Evolutionary conservation across 192 early-diverging fungal species (phyloP), one percentile per base, ranked within the genome.

Genomic region (Allomyces javanicus): DNA sequence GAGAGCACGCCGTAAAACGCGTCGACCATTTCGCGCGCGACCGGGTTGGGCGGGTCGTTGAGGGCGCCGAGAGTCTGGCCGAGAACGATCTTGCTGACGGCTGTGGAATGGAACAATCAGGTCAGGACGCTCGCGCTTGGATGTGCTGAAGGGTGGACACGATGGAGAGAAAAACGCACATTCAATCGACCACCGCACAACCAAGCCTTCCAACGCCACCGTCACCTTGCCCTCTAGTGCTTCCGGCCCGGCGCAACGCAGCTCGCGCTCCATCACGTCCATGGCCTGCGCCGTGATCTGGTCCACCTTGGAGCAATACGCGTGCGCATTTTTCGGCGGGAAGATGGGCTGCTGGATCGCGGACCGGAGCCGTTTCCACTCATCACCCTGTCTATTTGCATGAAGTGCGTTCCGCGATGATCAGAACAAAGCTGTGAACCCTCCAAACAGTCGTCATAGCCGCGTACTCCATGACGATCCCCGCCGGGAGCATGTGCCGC

Each of bases 151-250:
- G 3, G 33, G 33, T 40, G 33, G 33, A 40, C 33, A n/a, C 3
- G 14, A n/a, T 58, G 12, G 50, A 40, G 33, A 40, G 33, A 40
- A n/a, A n/a, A 14, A 58, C 21, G 50, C 1, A 58, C 50, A 14
- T 58, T 58, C 50, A 58, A 58, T 58, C 50, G 50, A 58, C 50
- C 50, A 58, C 50, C 50, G 50, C 50, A 58, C 21, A n/a, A 58
- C 50, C 50, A n/a, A 21, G 21, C 14, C 50, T 6, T 58, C 50
- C 12, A 58, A n/a, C 0, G 50, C 50, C 17, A 58, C 17, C 50
- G 17, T 14, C 50, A 17, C 3, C 17, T 21, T 14, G 5, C 50
- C 50, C 50, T 14, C 12, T 1, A 58, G 50, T n/a, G 10, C 50
- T 3, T 58, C 50, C 17, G 50, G 50, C 50, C 50, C 50, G 50